Percentiles rank a stretch among this genome's conserved stretches.
These are phyloP conservation scores for Amauroascus verrucosus DNA, from an alignment of 2,329 filamentous ascomycete species.

Conservation along the genomic window DNA sequence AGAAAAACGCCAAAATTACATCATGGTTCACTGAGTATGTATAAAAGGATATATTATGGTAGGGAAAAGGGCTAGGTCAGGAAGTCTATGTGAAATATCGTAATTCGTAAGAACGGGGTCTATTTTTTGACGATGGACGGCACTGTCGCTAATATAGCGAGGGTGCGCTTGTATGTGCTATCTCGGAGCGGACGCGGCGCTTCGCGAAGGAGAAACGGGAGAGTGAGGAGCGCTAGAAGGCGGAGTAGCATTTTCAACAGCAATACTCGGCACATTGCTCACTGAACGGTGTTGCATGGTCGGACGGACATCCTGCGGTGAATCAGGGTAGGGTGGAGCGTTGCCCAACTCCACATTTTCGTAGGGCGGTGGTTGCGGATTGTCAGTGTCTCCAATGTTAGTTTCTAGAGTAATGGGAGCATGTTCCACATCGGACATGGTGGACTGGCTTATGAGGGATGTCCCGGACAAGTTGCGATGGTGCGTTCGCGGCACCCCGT, in stretches of 20 bases:
- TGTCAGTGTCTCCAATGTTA: conserved; percentile 28
- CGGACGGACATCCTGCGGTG: background rate
- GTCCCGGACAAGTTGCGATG: conserved; percentile 27
- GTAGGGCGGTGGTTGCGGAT: conserved; percentile 35
- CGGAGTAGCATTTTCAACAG: conserved; percentile 20
- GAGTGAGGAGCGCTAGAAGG: conserved; percentile 17
- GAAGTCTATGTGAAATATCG: background rate
- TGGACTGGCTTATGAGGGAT: conserved; percentile 27
- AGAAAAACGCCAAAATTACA: background rate
- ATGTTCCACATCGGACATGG: conserved; percentile 20
- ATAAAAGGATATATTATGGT: background rate
- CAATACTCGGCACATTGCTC: conserved; percentile 20
- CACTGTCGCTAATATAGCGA: too few species aligned
- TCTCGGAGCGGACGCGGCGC: background rate
- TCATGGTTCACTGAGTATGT: background rate
- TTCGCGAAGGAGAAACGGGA: conserved; percentile 14
- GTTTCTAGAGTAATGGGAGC: conserved; percentile 24
- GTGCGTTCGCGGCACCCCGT: conserved; percentile 22
- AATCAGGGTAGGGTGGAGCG: conserved; percentile 30
- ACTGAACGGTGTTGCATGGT: conserved; percentile 11
- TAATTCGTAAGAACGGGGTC: background rate
- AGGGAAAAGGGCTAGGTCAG: background rate
- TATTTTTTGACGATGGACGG: background rate
- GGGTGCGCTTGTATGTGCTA: too few species aligned
- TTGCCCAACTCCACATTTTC: conserved; percentile 36